A percentile compares a stretch with the other conserved stretches of the same genome.
These are phyloP conservation scores for Carpinus fangiana DNA, from an alignment of 306 rosid species.

Conservation along the genomic window DNA sequence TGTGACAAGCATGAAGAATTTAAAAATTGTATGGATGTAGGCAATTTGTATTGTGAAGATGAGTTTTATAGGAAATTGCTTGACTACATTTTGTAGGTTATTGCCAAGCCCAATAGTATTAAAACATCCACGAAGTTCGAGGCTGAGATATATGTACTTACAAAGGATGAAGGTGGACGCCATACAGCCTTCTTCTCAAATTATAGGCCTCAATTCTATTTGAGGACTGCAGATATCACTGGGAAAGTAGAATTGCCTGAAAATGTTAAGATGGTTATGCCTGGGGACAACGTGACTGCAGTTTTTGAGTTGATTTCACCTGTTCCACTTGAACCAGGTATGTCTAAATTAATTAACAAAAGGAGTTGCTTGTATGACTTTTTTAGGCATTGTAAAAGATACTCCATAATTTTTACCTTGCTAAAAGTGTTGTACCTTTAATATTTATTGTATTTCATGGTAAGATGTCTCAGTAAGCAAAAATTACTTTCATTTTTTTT, in stretches of 20 bases:
- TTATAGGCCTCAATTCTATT: conserved; percentile 91
- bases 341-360: conserved; percentile 18
- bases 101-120: conserved; percentile 87
- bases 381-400: background rate
- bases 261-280: conserved; percentile 96
- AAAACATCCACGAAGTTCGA: conserved; percentile 86
- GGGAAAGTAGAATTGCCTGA: conserved; percentile 95
- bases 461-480: background rate
- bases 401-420: background rate
- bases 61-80: background rate
- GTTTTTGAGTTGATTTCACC: conserved; percentile 78
- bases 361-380: background rate
- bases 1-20: background rate
- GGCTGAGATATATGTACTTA: conserved; percentile 95
- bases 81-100: conserved; percentile 54
- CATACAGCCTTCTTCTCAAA: conserved; percentile 97
- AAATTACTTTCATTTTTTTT: background rate
- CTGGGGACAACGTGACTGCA: conserved; percentile 95
- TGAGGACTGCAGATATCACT: conserved; percentile 97
- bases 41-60: background rate
- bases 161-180: conserved; percentile 99
- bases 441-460: background rate
- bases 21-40: background rate
- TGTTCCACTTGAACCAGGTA: conserved; percentile 93
- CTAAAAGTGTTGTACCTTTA: no score